phyloP scores from a whole-genome alignment of 108 stramenopile genomes.

The Nannochloropsis gaditana region DNA sequence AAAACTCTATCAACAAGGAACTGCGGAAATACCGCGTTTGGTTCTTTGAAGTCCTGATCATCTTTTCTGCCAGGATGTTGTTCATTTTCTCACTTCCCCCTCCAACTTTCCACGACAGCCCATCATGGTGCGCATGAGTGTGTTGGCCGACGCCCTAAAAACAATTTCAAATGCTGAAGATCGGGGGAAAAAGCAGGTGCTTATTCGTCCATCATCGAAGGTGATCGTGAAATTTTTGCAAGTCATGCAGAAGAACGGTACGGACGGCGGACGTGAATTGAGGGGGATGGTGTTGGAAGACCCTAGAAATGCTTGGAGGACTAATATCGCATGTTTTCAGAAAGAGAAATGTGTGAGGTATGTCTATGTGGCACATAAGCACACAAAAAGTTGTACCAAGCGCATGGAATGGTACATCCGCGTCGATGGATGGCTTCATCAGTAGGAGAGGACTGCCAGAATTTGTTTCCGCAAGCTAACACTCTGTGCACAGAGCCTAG shows the following conservation, averaged over 20 bases:
- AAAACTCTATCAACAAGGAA: too few species aligned
- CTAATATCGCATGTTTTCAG: too few species aligned
- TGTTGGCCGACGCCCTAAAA: constrained; percentile 99
- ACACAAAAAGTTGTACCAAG: too few species aligned
- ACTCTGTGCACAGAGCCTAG: background rate
- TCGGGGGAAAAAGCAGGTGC: constrained; percentile 97
- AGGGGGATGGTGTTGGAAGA: background rate
- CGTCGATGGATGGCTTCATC: too few species aligned
- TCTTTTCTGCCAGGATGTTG: too few species aligned
- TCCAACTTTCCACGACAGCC: background rate
- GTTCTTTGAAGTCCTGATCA: too few species aligned
- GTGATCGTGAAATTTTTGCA: constrained; percentile 99
- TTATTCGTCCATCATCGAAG: constrained; percentile 98
- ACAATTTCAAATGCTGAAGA: constrained; percentile 99
- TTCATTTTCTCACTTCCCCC: too few species aligned
- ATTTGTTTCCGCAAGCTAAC: background rate
- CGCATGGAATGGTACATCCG: too few species aligned
- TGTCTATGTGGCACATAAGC: background rate
- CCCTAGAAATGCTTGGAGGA: background rate
- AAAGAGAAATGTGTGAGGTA: too few species aligned
- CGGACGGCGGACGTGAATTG: constrained; percentile 34
- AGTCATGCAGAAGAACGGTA: constrained; percentile 98
- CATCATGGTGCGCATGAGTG: constrained; percentile 96
- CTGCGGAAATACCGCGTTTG: too few species aligned
- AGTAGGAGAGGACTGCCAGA: too few species aligned